Conservation (phyloP, 305 asterid genomes). For the Fraxinus sp. region DNA sequence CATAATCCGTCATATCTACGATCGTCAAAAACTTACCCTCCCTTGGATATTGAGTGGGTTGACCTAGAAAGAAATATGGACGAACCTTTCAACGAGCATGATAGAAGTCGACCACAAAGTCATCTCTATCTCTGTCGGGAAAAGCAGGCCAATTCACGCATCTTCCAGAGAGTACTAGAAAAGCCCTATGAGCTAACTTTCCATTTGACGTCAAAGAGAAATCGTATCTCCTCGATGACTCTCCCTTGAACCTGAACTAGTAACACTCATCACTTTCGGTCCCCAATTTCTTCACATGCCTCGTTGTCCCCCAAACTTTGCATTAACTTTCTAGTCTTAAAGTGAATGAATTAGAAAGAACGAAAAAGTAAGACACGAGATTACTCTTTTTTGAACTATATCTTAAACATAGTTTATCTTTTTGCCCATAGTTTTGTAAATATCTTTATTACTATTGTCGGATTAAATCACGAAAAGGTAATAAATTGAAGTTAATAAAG, state of each 20-base stretch:
- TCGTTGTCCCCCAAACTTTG: not conserved
- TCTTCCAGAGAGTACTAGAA: not conserved
- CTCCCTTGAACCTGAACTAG: not conserved
- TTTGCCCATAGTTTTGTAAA: not conserved
- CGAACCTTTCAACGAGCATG: not conserved
- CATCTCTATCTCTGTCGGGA: not conserved
- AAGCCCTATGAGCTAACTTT: not conserved
- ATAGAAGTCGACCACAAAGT: not conserved
- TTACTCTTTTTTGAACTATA: not conserved
- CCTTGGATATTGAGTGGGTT: not conserved
- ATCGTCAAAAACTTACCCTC: not conserved
- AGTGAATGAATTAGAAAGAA: not conserved
- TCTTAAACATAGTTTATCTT: not conserved
- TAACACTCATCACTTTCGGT: not conserved
- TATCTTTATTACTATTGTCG: not conserved
- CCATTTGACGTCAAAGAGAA: not conserved
- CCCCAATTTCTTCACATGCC: not conserved
- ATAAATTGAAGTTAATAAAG: not conserved
- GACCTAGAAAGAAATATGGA: not conserved
- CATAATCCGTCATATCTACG: not conserved
- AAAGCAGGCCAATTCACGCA: not conserved
- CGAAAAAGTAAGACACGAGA: not conserved
- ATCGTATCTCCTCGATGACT: not conserved
- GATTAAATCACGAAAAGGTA: not conserved
- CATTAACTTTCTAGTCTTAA: not conserved